Evolutionary conservation across 2,329 filamentous ascomycete genomes (phyloP).

Genomic region (Aspergillus amoenus): DNA sequence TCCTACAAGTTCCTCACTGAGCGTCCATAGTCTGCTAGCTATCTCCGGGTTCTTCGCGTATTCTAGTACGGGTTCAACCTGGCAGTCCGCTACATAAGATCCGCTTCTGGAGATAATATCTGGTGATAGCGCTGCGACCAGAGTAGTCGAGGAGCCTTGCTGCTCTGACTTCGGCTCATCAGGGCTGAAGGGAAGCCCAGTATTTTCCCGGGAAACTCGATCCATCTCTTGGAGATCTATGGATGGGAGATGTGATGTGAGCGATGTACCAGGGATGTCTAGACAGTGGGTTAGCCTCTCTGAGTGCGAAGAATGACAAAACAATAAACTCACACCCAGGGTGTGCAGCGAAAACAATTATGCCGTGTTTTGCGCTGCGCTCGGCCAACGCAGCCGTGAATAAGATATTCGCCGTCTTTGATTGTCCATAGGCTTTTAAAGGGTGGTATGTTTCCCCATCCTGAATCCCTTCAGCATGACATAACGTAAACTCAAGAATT

Average conservation of each 20-base stretch:
- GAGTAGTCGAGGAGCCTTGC: background rate
- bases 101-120: background rate
- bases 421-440: slow-evolving; percentile 44
- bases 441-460: slow-evolving; percentile 22
- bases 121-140: background rate
- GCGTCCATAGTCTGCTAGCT: background rate
- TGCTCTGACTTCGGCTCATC: background rate
- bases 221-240: background rate
- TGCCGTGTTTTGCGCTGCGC: background rate
- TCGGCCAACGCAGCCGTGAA: slow-evolving; percentile 39
- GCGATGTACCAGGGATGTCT: background rate
- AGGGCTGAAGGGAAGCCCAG: background rate
- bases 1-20: slow-evolving; percentile 31
- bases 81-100: background rate
- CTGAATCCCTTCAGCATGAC: background rate
- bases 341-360: background rate
- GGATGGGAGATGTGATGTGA: background rate
- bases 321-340: background rate
- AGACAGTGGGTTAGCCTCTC: background rate
- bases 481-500: background rate
- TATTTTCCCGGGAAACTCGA: background rate
- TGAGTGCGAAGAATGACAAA: too few species aligned
- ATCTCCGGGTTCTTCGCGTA: background rate
- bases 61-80: background rate
- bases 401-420: slow-evolving; percentile 49